phyloP scores from a whole-genome alignment of 805 yeast genomes.

The Metschnikowia reukaufii region DNA sequence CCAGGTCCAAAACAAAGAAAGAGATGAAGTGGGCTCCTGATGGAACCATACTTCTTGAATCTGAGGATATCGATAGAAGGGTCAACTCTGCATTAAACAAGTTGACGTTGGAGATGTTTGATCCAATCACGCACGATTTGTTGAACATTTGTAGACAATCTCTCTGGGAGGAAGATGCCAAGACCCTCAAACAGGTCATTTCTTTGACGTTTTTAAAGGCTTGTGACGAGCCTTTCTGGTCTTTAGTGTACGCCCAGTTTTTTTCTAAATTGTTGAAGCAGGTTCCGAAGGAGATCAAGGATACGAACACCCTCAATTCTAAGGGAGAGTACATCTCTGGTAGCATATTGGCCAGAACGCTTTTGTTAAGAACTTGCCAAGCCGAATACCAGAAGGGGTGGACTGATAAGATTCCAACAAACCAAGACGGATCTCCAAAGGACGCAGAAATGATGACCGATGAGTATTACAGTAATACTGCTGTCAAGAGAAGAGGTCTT shows the following conservation, averaged over 20 bases:
- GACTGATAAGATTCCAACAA: conserved; percentile 79
- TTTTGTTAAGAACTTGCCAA: conserved; percentile 85
- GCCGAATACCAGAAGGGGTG: conserved; percentile 93
- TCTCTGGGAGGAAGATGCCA: conserved; percentile 79
- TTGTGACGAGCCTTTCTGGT: conserved; percentile 98
- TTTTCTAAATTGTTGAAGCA: conserved; percentile 75
- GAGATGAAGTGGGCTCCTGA: conserved; percentile 75
- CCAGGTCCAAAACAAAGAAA: conserved; percentile 63
- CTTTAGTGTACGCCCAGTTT: conserved; percentile 91
- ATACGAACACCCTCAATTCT: conserved; percentile 49
- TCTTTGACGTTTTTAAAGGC: conserved; percentile 92
- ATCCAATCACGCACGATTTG: conserved; percentile 73
- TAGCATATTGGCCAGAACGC: conserved; percentile 73
- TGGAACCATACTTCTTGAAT: conserved; percentile 66
- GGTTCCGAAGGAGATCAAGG: conserved; percentile 64
- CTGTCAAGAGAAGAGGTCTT: conserved; percentile 95
- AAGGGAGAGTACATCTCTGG: conserved; percentile 52
- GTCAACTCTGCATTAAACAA: conserved; percentile 86
- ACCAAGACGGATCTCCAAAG: conserved; percentile 74
- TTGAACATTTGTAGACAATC: conserved; percentile 80
- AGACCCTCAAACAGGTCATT: conserved; percentile 75
- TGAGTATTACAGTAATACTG: conserved; percentile 85
- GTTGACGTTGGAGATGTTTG: conserved; percentile 90
- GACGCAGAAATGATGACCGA: conserved; percentile 93
- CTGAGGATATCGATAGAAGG: conserved; percentile 78